A percentile compares a stretch with the other conserved stretches of the same genome.
Evolutionary conservation across 2,329 filamentous ascomycete genomes (phyloP).

Genomic region (Paracamarosporium sp.): DNA sequence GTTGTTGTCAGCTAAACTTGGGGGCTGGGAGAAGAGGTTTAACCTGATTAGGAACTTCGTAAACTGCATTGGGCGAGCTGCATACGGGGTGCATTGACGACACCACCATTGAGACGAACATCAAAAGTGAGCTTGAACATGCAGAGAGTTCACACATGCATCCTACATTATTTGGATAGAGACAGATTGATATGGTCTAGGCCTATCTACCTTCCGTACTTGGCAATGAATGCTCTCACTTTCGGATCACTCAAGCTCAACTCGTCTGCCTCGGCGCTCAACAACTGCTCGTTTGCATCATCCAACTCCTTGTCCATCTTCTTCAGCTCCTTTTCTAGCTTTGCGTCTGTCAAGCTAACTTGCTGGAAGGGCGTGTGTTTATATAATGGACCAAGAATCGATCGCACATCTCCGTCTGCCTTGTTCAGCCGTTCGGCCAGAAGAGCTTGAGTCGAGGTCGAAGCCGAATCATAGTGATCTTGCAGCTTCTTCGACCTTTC

Average conservation of each 20-base stretch:
- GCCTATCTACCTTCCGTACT: slow-evolving; percentile 30
- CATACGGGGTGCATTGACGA: neutral
- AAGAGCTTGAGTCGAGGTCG: slow-evolving; percentile 37
- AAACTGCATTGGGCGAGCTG: slow-evolving; percentile 1
- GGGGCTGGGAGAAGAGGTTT: slow-evolving; percentile 22
- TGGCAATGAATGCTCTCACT: slow-evolving; percentile 40
- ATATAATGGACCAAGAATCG: slow-evolving; percentile 46
- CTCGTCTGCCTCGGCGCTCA: slow-evolving; percentile 42
- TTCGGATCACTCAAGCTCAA: slow-evolving; percentile 37
- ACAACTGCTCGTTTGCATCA: slow-evolving; percentile 45
- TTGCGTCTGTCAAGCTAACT: slow-evolving; percentile 30
- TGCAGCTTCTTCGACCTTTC: slow-evolving; percentile 45
- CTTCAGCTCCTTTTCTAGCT: slow-evolving; percentile 40
- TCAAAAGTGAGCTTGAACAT: neutral
- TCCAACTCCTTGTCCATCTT: slow-evolving; percentile 47
- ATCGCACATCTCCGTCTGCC: slow-evolving; percentile 46
- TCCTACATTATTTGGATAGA: no score
- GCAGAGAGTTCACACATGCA: no score
- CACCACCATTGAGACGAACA: neutral
- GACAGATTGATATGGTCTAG: neutral
- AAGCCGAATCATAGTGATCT: slow-evolving; percentile 42
- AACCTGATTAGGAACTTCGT: slow-evolving; percentile 14
- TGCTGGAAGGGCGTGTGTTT: slow-evolving; percentile 42
- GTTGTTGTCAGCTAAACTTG: slow-evolving; percentile 34
- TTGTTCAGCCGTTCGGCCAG: slow-evolving; percentile 45